These are phyloP conservation scores for Asterella californica DNA, from an alignment of 225 moss, liverwort and hornwort species.

Conservation along the genomic window DNA sequence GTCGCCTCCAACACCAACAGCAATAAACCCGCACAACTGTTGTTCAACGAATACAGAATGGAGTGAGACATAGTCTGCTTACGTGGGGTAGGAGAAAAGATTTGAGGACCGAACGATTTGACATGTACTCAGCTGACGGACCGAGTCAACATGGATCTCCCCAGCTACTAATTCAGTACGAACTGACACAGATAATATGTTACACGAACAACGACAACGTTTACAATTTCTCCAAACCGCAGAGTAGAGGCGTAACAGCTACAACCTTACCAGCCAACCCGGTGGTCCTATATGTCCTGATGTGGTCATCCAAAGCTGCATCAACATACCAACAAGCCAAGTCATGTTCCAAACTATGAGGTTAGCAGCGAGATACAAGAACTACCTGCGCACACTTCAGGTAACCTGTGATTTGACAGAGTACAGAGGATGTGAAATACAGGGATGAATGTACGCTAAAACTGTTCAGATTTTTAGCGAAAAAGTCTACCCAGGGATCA, in stretches of 20 bases:
- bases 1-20: slow-evolving; percentile 75
- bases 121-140: not conserved
- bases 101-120: not conserved
- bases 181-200: not conserved
- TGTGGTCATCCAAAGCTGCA: slow-evolving; percentile 70
- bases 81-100: not conserved
- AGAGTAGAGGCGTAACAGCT: not conserved
- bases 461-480: too few species aligned
- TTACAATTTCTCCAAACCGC: not conserved
- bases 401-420: too few species aligned
- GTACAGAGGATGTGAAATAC: too few species aligned
- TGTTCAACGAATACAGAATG: not conserved
- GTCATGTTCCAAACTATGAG: not conserved
- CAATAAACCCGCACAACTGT: slow-evolving; percentile 74
- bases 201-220: not conserved
- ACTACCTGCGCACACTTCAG: too few species aligned
- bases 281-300: slow-evolving; percentile 52
- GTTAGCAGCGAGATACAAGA: too few species aligned
- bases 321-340: not conserved
- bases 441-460: too few species aligned
- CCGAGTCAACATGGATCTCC: not conserved
- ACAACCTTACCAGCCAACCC: slow-evolving; percentile 59
- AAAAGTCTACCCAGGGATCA: too few species aligned
- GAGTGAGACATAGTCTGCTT: not conserved
- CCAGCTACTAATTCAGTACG: not conserved